phyloP scores from a whole-genome alignment of 805 yeast species.

The Cyberlindnera mycetangii region DNA sequence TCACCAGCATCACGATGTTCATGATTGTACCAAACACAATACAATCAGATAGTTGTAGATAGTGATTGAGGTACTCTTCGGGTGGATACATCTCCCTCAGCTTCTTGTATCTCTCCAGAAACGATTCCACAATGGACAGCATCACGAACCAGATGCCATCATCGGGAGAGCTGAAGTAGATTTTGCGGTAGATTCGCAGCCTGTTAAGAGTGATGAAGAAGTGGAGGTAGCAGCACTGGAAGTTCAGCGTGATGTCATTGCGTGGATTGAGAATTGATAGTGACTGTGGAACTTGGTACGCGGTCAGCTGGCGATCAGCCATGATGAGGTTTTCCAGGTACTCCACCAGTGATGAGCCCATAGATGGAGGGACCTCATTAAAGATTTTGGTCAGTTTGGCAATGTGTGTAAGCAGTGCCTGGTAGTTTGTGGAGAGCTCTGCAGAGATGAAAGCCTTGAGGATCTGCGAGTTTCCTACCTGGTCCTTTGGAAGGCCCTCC shows the following conservation, averaged over 20 bases:
- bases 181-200: constrained; percentile 18
- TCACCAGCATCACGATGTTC: constrained; percentile 12
- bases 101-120: constrained; percentile 20
- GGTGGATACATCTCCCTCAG: constrained; percentile 16
- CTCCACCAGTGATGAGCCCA: constrained; percentile 13
- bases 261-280: constrained; percentile 17
- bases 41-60: constrained; percentile 16
- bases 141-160: constrained; percentile 23
- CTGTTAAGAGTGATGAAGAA: constrained; percentile 16
- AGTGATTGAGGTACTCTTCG: constrained; percentile 13
- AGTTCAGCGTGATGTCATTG: constrained; percentile 15
- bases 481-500: constrained; percentile 11
- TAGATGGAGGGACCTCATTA: constrained; percentile 19
- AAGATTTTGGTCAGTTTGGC: constrained; percentile 22
- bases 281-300: constrained; percentile 16
- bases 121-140: constrained; percentile 24
- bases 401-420: constrained; percentile 20
- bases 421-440: constrained; percentile 16
- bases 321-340: constrained; percentile 20
- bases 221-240: constrained; percentile 21
- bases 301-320: constrained; percentile 21
- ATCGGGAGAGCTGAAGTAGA: constrained; percentile 15
- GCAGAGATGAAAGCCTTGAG: constrained; percentile 26
- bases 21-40: constrained; percentile 14
- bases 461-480: constrained; percentile 17